Percentiles rank a stretch among this genome's conserved stretches.
Conservation (phyloP, 202 grass and related monocot species). For the Tripidium arundinaceum region DNA sequence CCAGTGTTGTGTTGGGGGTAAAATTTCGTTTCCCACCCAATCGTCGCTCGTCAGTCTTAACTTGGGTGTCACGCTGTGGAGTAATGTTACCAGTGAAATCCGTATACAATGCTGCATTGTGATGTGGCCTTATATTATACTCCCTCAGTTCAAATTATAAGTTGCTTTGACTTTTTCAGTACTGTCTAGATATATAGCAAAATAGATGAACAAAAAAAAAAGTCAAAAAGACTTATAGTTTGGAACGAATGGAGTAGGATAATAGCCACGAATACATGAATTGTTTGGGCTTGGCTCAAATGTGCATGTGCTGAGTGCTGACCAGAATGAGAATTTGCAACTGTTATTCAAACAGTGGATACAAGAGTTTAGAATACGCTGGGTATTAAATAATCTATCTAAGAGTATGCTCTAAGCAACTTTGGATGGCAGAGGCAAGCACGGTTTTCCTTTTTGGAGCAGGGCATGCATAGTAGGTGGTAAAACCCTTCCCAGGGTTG, state of each 20-base stretch:
- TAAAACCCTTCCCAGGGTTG: background rate
- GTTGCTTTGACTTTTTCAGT: too few species aligned
- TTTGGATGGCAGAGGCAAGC: background rate
- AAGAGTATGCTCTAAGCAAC: background rate
- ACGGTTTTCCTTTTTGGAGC: background rate
- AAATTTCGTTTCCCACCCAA: slow-evolving; percentile 4
- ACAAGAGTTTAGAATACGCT: background rate
- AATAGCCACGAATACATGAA: background rate
- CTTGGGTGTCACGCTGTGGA: background rate
- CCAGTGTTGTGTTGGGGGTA: background rate
- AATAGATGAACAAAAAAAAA: too few species aligned
- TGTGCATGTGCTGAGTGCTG: background rate
- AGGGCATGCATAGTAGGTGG: background rate
- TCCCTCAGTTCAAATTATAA: too few species aligned
- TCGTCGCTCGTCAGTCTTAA: background rate
- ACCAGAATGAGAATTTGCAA: background rate
- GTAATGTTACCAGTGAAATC: background rate
- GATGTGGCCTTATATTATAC: background rate
- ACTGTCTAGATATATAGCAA: too few species aligned
- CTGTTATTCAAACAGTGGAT: background rate
- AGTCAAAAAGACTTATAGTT: too few species aligned
- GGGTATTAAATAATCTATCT: background rate
- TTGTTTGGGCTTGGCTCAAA: background rate
- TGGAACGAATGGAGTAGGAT: too few species aligned
- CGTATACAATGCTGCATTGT: background rate